Evolutionary conservation across 106 monocot species (phyloP).

Genomic region (Posidonia australis): DNA sequence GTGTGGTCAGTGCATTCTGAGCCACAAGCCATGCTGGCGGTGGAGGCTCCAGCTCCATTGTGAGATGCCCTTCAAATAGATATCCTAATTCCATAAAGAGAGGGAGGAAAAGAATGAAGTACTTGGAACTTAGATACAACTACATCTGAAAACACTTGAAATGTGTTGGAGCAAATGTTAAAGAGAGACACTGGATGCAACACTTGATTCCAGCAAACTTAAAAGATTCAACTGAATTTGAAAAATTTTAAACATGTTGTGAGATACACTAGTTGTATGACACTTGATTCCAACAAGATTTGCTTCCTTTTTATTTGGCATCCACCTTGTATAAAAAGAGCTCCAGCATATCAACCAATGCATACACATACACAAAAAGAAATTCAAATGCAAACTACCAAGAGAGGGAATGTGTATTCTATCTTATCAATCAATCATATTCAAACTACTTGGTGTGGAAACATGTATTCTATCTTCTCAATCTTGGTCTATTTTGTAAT

Average conservation of each 20-base stretch:
- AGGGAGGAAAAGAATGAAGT: neutral
- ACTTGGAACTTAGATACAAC: neutral
- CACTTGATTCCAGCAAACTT: neutral
- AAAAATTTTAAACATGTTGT: neutral
- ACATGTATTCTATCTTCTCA: no score
- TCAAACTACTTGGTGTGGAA: no score
- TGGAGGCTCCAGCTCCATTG: conserved; percentile 73
- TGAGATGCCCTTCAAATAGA: conserved; percentile 94
- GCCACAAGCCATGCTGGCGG: conserved; percentile 97
- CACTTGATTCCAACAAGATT: neutral
- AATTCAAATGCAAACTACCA: no score
- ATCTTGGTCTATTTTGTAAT: no score
- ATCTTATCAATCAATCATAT: no score
- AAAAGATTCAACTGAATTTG: neutral
- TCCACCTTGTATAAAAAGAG: no score
- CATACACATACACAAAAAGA: no score
- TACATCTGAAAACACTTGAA: neutral
- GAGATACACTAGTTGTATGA: neutral
- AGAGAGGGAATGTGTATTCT: no score
- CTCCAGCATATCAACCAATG: no score
- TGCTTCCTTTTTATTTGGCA: no score
- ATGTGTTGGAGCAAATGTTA: neutral
- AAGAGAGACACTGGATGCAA: neutral
- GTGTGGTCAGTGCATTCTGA: conserved; percentile 63
- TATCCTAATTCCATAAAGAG: conserved; percentile 48